These are phyloP conservation scores for Scleroderma bovista DNA, from an alignment of 768 basidiomycete species.

Conservation along the genomic window DNA sequence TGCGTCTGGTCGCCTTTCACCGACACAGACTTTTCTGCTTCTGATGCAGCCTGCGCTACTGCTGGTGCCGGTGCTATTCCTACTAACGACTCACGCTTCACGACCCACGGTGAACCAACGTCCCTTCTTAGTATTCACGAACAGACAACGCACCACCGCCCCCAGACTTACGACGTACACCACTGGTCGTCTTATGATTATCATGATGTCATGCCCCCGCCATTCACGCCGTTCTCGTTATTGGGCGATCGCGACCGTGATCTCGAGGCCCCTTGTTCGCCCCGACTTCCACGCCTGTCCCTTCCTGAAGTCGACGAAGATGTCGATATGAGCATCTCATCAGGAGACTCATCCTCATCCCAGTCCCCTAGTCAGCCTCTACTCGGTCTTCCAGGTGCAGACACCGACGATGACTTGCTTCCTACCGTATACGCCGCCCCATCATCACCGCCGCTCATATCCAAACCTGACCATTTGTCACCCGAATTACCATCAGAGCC, in stretches of 20 bases:
- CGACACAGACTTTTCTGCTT: background rate
- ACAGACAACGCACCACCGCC: conserved; percentile 8
- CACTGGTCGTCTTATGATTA: conserved; percentile 16
- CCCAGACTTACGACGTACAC: conserved; percentile 14
- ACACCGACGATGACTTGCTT: conserved; percentile 37
- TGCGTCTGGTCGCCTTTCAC: conserved; percentile 15
- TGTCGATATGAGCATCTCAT: conserved; percentile 16
- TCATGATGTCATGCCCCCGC: conserved; percentile 5
- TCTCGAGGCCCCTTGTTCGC: conserved; percentile 22
- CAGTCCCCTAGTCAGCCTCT: conserved; percentile 20
- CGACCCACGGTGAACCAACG: conserved; percentile 9
- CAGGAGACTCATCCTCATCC: conserved; percentile 8
- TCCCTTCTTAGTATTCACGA: conserved; percentile 23
- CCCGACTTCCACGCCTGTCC: conserved; percentile 24
- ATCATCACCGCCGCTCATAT: conserved; percentile 35
- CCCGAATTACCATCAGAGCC: conserved; percentile 8
- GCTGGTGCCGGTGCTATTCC: conserved; percentile 3
- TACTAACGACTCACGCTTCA: conserved; percentile 9
- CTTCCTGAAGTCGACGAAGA: conserved; percentile 29
- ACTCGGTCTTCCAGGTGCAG: conserved; percentile 38
- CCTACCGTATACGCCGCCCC: conserved; percentile 16
- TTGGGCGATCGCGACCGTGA: conserved; percentile 18
- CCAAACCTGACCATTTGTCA: conserved; percentile 9
- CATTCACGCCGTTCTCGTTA: conserved; percentile 14
- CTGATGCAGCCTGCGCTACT: conserved; percentile 7